phyloP scores from a whole-genome alignment of 345 rosid species.

The Bruguiera parviflora region DNA sequence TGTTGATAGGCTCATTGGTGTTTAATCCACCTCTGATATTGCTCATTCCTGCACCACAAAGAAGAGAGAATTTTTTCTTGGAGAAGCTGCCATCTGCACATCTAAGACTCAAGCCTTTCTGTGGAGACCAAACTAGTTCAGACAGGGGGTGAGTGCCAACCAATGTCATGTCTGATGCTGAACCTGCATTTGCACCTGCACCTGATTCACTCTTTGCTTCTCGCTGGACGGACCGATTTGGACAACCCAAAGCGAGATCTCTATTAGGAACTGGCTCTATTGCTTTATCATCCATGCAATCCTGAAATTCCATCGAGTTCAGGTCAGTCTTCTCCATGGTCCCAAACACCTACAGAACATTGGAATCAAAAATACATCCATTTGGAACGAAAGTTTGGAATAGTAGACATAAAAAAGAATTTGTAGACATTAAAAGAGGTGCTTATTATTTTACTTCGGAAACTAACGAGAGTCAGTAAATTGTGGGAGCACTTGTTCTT shows the following conservation, averaged over 20 bases:
- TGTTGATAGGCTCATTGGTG: slow-evolving; percentile 24
- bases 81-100: slow-evolving; percentile 64
- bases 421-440: neutral
- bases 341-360: slow-evolving; percentile 12
- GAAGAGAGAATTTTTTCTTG: slow-evolving; percentile 36
- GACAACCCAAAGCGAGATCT: slow-evolving; percentile 39
- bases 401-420: neutral
- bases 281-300: slow-evolving; percentile 39
- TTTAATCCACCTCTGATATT: slow-evolving; percentile 22
- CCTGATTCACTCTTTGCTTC: slow-evolving; percentile 44
- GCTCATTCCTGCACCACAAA: slow-evolving; percentile 41
- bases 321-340: slow-evolving; percentile 25
- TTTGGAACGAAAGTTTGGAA: neutral
- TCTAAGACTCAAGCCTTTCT: slow-evolving; percentile 64
- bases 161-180: slow-evolving; percentile 41
- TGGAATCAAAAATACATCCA: neutral
- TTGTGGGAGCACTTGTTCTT: neutral
- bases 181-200: slow-evolving; percentile 92
- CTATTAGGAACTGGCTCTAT: slow-evolving; percentile 40
- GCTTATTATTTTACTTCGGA: neutral
- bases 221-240: slow-evolving; percentile 32
- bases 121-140: slow-evolving; percentile 95
- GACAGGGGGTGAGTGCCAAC: slow-evolving; percentile 56
- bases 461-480: neutral
- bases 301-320: slow-evolving; percentile 30